Conservation (phyloP, 331 rosid species). For the Saraca asoca region DNA sequence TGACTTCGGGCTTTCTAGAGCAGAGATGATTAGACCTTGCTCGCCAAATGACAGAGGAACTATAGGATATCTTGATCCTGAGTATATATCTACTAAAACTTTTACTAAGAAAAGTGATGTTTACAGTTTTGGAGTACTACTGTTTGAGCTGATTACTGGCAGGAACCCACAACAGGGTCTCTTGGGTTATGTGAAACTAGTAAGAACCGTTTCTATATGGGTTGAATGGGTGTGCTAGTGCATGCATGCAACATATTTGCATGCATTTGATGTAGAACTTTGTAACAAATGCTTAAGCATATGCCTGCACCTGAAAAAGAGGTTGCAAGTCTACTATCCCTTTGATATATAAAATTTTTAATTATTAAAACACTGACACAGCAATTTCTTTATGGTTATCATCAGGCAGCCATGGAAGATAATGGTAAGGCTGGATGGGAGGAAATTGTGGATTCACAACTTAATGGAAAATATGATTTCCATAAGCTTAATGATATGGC, state of each 20-base stretch:
- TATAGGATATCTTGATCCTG: constrained; percentile 51
- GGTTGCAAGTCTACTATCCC: too few species aligned
- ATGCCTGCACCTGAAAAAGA: too few species aligned
- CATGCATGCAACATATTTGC: background rate
- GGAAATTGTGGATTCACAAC: constrained; percentile 45
- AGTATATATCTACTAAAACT: constrained; percentile 44
- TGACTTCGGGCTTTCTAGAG: constrained; percentile 47
- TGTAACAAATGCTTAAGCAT: too few species aligned
- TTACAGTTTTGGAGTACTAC: constrained; percentile 52
- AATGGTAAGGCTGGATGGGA: constrained; percentile 51
- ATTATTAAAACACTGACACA: background rate
- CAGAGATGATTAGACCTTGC: constrained; percentile 12
- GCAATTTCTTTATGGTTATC: constrained; percentile 10
- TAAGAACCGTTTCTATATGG: constrained; percentile 34
- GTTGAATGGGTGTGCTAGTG: background rate
- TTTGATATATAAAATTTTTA: too few species aligned
- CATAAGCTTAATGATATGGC: constrained; percentile 42
- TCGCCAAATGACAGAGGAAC: constrained; percentile 43
- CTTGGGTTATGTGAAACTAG: constrained; percentile 50
- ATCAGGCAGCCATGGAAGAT: constrained; percentile 47
- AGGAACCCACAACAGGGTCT: constrained; percentile 57
- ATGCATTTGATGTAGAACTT: too few species aligned
- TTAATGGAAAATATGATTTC: constrained; percentile 47
- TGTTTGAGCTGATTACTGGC: constrained; percentile 52
- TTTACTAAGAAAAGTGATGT: constrained; percentile 53